Conservation (phyloP, 805 yeast genomes). For the Cyberlindnera maritima region DNA sequence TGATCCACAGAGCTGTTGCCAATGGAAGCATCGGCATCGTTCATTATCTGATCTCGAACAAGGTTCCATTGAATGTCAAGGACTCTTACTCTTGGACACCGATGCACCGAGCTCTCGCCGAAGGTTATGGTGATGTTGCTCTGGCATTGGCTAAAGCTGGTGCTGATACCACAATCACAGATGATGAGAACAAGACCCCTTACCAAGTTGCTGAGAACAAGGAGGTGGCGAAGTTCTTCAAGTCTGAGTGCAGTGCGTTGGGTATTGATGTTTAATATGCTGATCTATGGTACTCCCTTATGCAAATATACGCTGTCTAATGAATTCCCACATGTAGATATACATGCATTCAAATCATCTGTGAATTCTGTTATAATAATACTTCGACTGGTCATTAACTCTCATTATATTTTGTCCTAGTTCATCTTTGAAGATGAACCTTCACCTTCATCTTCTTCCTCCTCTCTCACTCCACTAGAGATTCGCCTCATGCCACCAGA, state of each 20-base stretch:
- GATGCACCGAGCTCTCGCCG: slow-evolving; percentile 86
- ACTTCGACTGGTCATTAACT: not conserved
- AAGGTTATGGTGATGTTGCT: slow-evolving; percentile 82
- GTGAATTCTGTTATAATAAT: no score
- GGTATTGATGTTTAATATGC: slow-evolving; percentile 8
- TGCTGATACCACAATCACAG: slow-evolving; percentile 53
- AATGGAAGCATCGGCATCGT: slow-evolving; percentile 63
- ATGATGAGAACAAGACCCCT: slow-evolving; percentile 53
- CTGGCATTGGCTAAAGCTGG: slow-evolving; percentile 58
- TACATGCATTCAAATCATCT: no score
- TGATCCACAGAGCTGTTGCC: slow-evolving; percentile 83
- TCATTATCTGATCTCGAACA: slow-evolving; percentile 47
- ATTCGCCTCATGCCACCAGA: not conserved
- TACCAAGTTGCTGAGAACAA: slow-evolving; percentile 54
- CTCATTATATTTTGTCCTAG: not conserved
- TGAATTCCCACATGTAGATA: no score
- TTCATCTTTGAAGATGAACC: not conserved
- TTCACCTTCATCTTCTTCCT: not conserved
- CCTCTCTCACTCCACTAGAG: not conserved
- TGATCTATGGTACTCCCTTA: not conserved
- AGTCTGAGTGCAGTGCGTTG: slow-evolving; percentile 10
- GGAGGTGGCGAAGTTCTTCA: slow-evolving; percentile 42
- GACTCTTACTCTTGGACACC: slow-evolving; percentile 83
- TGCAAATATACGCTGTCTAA: not conserved
- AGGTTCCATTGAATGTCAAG: slow-evolving; percentile 62